Conservation (phyloP, 1,139 yeast genomes). For the Scheffersomyces cryptocercus region DNA sequence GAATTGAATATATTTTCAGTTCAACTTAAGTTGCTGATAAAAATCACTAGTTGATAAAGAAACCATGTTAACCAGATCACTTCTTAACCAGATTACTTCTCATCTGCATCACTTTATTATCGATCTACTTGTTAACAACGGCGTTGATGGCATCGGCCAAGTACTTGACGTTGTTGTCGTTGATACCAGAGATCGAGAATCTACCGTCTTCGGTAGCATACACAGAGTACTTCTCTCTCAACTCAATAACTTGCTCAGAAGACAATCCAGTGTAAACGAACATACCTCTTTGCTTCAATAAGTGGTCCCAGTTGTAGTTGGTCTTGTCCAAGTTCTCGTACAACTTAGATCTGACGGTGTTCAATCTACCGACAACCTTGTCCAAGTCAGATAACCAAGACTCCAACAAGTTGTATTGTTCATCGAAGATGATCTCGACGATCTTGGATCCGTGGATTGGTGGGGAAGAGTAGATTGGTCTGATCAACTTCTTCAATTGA, state of each 20-base stretch:
- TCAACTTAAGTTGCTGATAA: too few species aligned
- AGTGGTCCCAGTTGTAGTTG: slow-evolving; percentile 79
- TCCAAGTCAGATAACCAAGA: slow-evolving; percentile 82
- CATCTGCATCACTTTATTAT: too few species aligned
- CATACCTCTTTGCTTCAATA: slow-evolving; percentile 93
- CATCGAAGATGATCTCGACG: slow-evolving; percentile 72
- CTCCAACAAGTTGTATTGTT: slow-evolving; percentile 53
- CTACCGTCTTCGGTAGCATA: slow-evolving; percentile 90
- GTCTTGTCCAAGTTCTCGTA: slow-evolving; percentile 55
- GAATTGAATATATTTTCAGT: too few species aligned
- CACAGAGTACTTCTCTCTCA: slow-evolving; percentile 72
- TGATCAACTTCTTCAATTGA: slow-evolving; percentile 75
- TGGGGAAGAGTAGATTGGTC: slow-evolving; percentile 91
- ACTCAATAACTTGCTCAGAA: slow-evolving; percentile 65
- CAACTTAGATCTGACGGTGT: slow-evolving; percentile 68
- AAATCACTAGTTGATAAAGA: too few species aligned
- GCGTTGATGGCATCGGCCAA: slow-evolving; percentile 74
- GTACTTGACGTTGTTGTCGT: slow-evolving; percentile 76
- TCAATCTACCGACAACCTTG: slow-evolving; percentile 72
- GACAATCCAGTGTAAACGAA: slow-evolving; percentile 87
- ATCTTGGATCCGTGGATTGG: slow-evolving; percentile 93
- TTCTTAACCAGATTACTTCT: too few species aligned
- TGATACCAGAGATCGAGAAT: slow-evolving; percentile 88
- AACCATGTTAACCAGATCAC: too few species aligned
- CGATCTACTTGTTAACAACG: slow-evolving; percentile 39